Evolutionary conservation across 2,329 filamentous ascomycete genomes (phyloP), one percentile per base, ranked within the genome.

Genomic region (Venturia aucupariae): DNA sequence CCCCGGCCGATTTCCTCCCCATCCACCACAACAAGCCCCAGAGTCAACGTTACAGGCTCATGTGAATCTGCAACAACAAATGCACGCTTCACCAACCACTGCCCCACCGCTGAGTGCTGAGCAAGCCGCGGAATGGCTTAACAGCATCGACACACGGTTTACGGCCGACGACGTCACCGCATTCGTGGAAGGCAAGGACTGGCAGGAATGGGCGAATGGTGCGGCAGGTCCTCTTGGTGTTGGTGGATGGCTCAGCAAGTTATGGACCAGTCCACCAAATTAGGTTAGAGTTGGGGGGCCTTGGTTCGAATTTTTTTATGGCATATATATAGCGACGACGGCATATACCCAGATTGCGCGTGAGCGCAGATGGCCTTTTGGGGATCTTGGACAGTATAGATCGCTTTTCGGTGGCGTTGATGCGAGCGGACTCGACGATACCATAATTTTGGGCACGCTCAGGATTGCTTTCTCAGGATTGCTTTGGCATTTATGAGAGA

Each of bases 101-200:
- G 11, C 54, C 19, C 63, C 51, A 6, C n/a, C 63, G 15, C 35
- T 61, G 55, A 64, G 19, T 19, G 24, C 55, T 19, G 63, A 64
- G 32, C 63, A 64, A 46, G 44, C 63, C 4, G 73, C 75, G 38
- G 67, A 69, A 1, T 77, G 75, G 74, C 67, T 75, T 2, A 70
- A 71, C 63, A 72, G 69, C 19, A 65, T 77, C 44, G 72, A 77
- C 22, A 75, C 72, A 8, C 67, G 70, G 1, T 72, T 77, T 46
- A 72, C 73, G 13, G 74, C 73, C n/a, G 75, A 76, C 63, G 75
- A 77, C 65, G 67, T 77, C 17, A 74, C 75, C 10, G 75, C 74
- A 6, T 77, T 77, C 65, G 73, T 75, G 15, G 74, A 75, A 48
- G 75, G 75, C 8, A 73, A 70, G 24, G 72, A 73, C 54, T 70